Base-by-base conservation (phyloP, 495 filamentous ascomycete genomes). In the Neohortaea acidophila region DNA sequence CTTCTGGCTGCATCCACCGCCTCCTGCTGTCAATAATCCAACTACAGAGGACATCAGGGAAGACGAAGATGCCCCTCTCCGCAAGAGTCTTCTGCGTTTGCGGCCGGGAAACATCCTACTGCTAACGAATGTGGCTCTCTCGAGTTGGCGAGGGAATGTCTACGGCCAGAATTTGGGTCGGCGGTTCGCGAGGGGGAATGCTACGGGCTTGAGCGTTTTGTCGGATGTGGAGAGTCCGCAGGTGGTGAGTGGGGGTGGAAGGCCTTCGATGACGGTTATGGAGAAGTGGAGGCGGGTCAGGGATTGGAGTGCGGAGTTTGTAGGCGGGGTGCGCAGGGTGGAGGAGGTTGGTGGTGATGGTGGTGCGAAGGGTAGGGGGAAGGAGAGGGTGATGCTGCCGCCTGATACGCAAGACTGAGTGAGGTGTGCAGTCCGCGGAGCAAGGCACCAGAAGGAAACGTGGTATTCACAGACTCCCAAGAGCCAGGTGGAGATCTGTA, bases 1-100 rank as follows among this genome's bases (percentile, higher is more conserved):
- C 20, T 79, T 94, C 46, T 94, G 87, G 87, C 62, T 92, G 11
- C n/a, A n/a, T n/a, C n/a, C n/a, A n/a, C n/a, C n/a, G n/a, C n/a
- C n/a, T n/a, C n/a, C n/a, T n/a, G n/a, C n/a, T n/a, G n/a, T n/a
- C n/a, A n/a, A n/a, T n/a, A 56, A 65, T 2, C 45, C 53, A 54
- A 39, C 15, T 37, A 44, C 35, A 21, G 34, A 11, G 36, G 32
- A 45, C 38, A 33, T 50, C 59, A 44, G 26, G 12, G 4, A 47
- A 46, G 50, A 39, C 39, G 44, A 14, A 26, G 53, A 27, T 3
- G 59, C 61, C 36, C 48, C 49, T 21, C 58, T 77, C 15, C 52
- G 59, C 6, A 41, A 40, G 17, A 55, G 55, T 2, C 56, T 84
- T 6, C 54, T 55, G 17, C 54, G 50, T 2, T 57, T 89, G 37